phyloP scores from a whole-genome alignment of 148 eudicot species.

The Dysphania ambrosioides region DNA sequence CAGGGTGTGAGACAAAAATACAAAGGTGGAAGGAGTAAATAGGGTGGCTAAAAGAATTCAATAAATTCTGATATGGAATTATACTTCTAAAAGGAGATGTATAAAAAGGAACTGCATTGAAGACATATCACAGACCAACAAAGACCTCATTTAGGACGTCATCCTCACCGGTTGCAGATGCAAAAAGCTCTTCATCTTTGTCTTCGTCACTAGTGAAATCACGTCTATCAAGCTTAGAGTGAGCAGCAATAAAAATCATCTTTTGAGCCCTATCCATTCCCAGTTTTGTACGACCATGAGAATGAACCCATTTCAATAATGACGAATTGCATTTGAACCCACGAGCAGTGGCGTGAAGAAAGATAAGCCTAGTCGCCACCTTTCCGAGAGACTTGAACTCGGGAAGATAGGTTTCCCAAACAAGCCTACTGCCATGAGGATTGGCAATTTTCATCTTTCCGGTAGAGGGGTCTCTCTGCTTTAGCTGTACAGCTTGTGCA shows the following conservation, averaged over 20 bases:
- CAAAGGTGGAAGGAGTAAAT: constrained; percentile 22
- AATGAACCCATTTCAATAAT: constrained; percentile 51
- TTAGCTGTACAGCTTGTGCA: constrained; percentile 92
- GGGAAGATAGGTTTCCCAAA: constrained; percentile 88
- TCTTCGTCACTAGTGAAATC: constrained; percentile 69
- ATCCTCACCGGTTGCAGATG: constrained; percentile 70
- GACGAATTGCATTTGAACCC: constrained; percentile 61
- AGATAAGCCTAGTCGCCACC: constrained; percentile 79
- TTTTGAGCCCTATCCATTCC: constrained; percentile 75
- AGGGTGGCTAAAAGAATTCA: constrained; percentile 41
- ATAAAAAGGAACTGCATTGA: constrained; percentile 41
- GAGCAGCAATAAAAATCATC: constrained; percentile 76
- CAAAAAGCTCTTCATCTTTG: constrained; percentile 65
- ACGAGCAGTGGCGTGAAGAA: constrained; percentile 78
- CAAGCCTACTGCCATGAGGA: constrained; percentile 91
- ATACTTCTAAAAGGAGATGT: constrained; percentile 26
- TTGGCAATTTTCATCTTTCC: constrained; percentile 84
- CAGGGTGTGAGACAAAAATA: constrained; percentile 21
- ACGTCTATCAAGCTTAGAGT: constrained; percentile 69
- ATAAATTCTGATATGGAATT: constrained; percentile 40
- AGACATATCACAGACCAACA: constrained; percentile 58
- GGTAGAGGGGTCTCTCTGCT: constrained; percentile 67
- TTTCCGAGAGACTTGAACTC: constrained; percentile 80
- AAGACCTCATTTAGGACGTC: constrained; percentile 75
- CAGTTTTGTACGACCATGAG: constrained; percentile 46